Evolutionary conservation across 345 rosid genomes (phyloP).

Genomic region (Ceriops decandra): DNA sequence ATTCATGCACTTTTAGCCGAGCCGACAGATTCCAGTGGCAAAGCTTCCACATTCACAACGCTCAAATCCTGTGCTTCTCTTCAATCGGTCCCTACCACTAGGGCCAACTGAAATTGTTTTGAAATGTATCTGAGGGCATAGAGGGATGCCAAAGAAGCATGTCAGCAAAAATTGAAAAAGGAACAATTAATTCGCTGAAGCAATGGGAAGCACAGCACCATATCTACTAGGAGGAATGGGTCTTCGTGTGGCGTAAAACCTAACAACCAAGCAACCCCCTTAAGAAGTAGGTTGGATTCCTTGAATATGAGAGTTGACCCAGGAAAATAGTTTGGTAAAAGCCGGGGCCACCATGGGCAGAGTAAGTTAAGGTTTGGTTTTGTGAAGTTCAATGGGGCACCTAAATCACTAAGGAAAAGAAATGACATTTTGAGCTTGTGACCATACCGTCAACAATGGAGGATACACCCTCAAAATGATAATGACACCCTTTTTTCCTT

Average conservation of each 20-base stretch:
- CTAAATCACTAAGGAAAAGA: neutral
- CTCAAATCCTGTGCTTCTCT: constrained; percentile 4
- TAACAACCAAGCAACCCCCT: constrained; percentile 14
- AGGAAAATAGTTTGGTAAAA: constrained; percentile 13
- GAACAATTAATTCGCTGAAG: neutral
- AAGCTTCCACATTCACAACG: constrained; percentile 2
- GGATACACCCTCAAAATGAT: no score
- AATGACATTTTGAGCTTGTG: no score
- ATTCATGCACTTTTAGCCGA: constrained; percentile 36
- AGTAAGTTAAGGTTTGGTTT: constrained; percentile 14
- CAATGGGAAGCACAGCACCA: neutral
- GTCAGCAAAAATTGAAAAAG: neutral
- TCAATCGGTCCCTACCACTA: no score
- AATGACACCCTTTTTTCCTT: no score
- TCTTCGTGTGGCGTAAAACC: neutral
- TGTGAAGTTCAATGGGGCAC: neutral
- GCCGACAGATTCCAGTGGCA: constrained; percentile 45
- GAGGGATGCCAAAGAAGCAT: neutral
- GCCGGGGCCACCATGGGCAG: constrained; percentile 10
- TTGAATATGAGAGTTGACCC: constrained; percentile 14
- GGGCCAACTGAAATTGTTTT: no score
- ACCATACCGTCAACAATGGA: no score
- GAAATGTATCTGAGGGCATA: no score
- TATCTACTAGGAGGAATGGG: neutral
- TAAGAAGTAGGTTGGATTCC: constrained; percentile 2